phyloP scores from a whole-genome alignment of 139 green algal species.

The Chloropicon primus region DNA sequence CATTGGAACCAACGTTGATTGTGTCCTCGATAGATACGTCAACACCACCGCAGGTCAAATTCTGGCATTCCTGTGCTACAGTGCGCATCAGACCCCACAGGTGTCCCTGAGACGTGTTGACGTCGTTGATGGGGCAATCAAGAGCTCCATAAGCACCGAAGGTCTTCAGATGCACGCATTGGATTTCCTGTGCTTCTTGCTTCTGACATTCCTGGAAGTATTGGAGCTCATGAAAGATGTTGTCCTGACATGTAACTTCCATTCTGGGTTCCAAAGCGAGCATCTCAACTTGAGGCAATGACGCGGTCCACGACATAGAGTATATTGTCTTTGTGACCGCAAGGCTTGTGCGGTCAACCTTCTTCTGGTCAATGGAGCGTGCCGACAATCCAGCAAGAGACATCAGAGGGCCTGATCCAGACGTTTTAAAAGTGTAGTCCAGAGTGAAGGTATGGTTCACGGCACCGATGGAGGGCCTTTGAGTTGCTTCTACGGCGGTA shows the following conservation, averaged over 20 bases:
- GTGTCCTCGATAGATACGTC: not conserved
- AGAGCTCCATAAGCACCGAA: not conserved
- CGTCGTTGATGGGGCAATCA: not conserved
- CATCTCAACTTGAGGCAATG: not conserved
- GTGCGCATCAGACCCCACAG: not conserved
- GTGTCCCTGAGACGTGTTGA: not conserved
- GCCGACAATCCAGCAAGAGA: not conserved
- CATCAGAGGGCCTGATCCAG: not conserved
- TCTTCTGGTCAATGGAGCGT: not conserved
- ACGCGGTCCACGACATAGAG: not conserved
- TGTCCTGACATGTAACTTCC: not conserved
- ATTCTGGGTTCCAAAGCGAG: not conserved
- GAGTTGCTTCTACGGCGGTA: not conserved
- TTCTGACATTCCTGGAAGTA: not conserved
- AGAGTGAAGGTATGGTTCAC: not conserved
- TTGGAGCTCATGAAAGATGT: not conserved
- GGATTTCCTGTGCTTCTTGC: not conserved
- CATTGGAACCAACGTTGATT: not conserved
- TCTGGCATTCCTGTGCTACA: not conserved
- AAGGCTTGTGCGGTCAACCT: not conserved
- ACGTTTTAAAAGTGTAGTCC: not conserved
- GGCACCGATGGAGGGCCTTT: not conserved
- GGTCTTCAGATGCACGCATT: not conserved
- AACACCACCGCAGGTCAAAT: not conserved
- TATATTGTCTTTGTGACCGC: not conserved